Percentiles rank a stretch among this genome's conserved stretches.
phyloP scores from a whole-genome alignment of 352 stramenopile species.

The Phytopythium chamaehyphon region DNA sequence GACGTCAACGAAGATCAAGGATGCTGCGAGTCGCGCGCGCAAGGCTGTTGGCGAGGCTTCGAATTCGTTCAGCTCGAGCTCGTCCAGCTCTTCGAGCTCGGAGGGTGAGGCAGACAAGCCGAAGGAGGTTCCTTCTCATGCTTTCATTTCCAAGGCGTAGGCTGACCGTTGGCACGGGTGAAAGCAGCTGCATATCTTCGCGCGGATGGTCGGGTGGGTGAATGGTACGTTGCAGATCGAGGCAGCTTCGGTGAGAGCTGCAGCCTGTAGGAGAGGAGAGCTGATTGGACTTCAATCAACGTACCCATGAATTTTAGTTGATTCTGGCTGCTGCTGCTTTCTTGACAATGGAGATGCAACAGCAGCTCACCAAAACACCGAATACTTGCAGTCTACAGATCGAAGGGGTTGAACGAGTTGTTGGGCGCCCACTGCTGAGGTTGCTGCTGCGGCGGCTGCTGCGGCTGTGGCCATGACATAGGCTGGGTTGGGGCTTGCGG shows the following conservation, averaged over 20 bases:
- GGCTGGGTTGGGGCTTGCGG: neutral
- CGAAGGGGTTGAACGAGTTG: conserved; percentile 51
- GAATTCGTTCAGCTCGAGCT: conserved; percentile 4
- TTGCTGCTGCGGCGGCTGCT: conserved; percentile 3
- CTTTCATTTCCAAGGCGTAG: conserved; percentile 5
- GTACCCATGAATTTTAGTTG: conserved; percentile 3
- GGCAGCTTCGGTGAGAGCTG: neutral
- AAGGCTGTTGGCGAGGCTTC: neutral
- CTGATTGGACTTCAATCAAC: neutral
- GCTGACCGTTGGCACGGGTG: conserved; percentile 1
- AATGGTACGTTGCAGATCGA: neutral
- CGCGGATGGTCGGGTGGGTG: conserved; percentile 8
- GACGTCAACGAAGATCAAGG: neutral
- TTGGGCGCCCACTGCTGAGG: conserved; percentile 6
- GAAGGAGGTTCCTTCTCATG: too few relatives aligned
- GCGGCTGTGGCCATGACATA: neutral
- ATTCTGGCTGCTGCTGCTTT: too few relatives aligned
- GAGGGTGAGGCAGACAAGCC: too few relatives aligned
- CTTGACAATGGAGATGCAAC: too few relatives aligned
- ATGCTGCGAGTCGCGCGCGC: neutral
- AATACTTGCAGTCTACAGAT: conserved; percentile 23
- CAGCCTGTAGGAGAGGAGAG: too few relatives aligned
- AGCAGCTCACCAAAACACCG: conserved; percentile 12
- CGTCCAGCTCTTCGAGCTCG: too few relatives aligned
- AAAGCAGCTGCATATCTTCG: conserved; percentile 4